Percentiles rank a stretch among this genome's conserved stretches.
These are phyloP conservation scores for Ceratobasidium papillatum DNA, from an alignment of 1,284 basidiomycete genomes.

Conservation along the genomic window DNA sequence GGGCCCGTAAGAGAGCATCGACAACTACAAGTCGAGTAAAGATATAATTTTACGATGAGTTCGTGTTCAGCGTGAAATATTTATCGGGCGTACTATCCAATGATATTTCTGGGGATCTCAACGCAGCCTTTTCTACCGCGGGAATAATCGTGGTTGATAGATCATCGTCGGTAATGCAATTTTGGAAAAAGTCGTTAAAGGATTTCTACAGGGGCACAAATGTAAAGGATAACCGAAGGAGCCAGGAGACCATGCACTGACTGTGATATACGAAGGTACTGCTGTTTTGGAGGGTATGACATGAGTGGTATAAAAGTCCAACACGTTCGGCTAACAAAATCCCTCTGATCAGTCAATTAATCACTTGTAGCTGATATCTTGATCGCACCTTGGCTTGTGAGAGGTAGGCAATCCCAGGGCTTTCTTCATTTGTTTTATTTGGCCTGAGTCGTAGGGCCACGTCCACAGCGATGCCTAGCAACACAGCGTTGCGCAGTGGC, in stretches of 20 bases:
- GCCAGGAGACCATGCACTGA: conserved; percentile 50
- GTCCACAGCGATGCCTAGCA: conserved; percentile 69
- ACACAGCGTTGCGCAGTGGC: conserved; percentile 60
- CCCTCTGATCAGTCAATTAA: neutral
- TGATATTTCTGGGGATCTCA: conserved; percentile 77
- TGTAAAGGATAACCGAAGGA: conserved; percentile 41
- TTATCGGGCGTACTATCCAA: conserved; percentile 59
- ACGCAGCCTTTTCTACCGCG: conserved; percentile 73
- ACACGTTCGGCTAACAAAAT: conserved; percentile 58
- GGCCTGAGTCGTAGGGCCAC: conserved; percentile 63
- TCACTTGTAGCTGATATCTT: neutral
- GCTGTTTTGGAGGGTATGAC: conserved; percentile 67
- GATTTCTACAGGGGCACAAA: conserved; percentile 54
- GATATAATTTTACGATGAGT: neutral
- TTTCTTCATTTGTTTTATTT: conserved; percentile 12
- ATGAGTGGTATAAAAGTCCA: conserved; percentile 61
- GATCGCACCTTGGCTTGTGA: neutral
- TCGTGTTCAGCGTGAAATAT: neutral
- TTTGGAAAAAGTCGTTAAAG: conserved; percentile 68
- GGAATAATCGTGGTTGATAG: conserved; percentile 65
- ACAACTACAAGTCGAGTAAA: conserved; percentile 56
- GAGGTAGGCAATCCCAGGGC: conserved; percentile 26
- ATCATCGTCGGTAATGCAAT: conserved; percentile 61
- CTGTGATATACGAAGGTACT: conserved; percentile 61
- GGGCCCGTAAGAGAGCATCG: conserved; percentile 65